These are phyloP conservation scores for Sarocladium brachiariae DNA, from an alignment of 2,329 filamentous ascomycete species.

Conservation along the genomic window DNA sequence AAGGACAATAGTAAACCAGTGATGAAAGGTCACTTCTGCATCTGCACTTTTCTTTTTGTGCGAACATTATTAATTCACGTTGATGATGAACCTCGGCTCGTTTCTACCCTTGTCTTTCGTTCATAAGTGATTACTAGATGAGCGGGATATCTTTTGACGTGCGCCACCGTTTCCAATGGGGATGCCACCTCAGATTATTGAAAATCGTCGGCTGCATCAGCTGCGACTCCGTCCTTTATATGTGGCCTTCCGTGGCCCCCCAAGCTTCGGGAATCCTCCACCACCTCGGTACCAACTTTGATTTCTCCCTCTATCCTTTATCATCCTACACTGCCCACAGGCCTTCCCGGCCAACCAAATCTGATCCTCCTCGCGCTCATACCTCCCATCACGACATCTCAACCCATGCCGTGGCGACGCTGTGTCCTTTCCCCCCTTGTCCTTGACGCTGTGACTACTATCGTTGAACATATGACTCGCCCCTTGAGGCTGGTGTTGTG, in stretches of 20 bases:
- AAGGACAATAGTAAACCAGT: too few relatives aligned
- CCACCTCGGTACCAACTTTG: not conserved
- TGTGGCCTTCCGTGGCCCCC: not conserved
- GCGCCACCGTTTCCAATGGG: too few relatives aligned
- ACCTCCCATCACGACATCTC: constrained; percentile 12
- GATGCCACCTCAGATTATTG: too few relatives aligned
- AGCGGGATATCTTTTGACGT: too few relatives aligned
- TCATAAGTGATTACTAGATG: too few relatives aligned
- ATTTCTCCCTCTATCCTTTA: not conserved
- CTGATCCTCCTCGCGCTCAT: constrained; percentile 12
- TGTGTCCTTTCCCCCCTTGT: not conserved
- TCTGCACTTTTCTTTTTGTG: not conserved
- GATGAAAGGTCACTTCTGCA: not conserved
- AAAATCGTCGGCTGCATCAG: too few relatives aligned
- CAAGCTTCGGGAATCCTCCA: not conserved
- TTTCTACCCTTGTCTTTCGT: not conserved
- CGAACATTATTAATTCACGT: constrained; percentile 3
- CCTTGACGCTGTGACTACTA: too few relatives aligned
- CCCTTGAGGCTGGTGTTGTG: too few relatives aligned
- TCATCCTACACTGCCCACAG: not conserved
- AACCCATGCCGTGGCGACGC: constrained; percentile 13
- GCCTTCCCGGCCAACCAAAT: constrained; percentile 7
- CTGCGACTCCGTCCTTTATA: too few relatives aligned
- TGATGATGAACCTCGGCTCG: not conserved
- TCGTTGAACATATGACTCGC: too few relatives aligned